Conservation (phyloP, 192 early-diverging fungal species). For the Irineochytrium annulatum region DNA sequence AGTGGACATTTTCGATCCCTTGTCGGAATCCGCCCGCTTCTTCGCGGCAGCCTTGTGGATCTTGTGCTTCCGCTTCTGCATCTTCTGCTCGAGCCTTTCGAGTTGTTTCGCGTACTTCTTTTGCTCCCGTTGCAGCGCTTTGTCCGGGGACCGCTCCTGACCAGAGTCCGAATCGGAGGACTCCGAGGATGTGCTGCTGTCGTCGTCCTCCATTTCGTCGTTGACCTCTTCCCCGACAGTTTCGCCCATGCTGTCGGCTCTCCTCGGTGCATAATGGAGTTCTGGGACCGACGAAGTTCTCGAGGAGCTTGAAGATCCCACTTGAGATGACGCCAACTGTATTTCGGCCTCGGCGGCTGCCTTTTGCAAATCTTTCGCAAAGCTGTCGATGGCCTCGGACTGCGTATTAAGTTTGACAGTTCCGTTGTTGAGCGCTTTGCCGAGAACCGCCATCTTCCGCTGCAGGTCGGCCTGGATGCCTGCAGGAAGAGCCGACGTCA, state of each 20-base stretch:
- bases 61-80: neutral
- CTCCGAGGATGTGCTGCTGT: too few species aligned
- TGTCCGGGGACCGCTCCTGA: too few species aligned
- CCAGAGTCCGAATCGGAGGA: too few species aligned
- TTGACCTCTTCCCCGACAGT: too few species aligned
- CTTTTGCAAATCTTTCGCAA: neutral
- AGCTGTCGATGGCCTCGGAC: neutral
- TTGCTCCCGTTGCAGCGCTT: neutral
- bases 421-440: neutral
- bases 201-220: too few species aligned
- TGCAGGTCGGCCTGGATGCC: neutral
- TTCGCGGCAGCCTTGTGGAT: too few species aligned
- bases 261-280: neutral
- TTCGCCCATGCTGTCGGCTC: neutral
- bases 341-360: neutral
- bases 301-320: too few species aligned
- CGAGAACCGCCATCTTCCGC: slow-evolving; percentile 1
- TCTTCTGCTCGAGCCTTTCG: neutral
- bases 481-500: neutral
- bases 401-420: neutral
- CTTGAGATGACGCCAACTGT: too few species aligned
- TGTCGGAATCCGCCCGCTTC: too few species aligned
- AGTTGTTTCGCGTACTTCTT: neutral
- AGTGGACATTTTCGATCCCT: too few species aligned
- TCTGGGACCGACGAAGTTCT: neutral